phyloP scores from a whole-genome alignment of 805 yeast species.

The Saccharomycopsis capsularis region DNA sequence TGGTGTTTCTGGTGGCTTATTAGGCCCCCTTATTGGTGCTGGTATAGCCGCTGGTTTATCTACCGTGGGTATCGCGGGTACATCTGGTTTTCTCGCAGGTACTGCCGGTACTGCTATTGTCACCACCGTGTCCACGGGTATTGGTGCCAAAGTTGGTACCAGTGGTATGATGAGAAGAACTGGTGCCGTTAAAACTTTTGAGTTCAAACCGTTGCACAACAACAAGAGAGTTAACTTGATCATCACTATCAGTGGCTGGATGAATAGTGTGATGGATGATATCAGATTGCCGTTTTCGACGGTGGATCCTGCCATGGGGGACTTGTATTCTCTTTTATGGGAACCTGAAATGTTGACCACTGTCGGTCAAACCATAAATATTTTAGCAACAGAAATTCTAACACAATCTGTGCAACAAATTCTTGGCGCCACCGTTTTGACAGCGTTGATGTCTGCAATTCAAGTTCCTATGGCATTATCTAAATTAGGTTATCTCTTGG shows the following conservation, averaged over 20 bases:
- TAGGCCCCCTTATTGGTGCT: slow-evolving; percentile 91
- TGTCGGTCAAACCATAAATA: slow-evolving; percentile 92
- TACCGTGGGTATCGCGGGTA: slow-evolving; percentile 92
- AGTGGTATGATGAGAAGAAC: slow-evolving; percentile 79
- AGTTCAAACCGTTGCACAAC: slow-evolving; percentile 86
- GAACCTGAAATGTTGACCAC: slow-evolving; percentile 96
- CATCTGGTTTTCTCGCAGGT: slow-evolving; percentile 88
- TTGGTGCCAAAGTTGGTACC: slow-evolving; percentile 86
- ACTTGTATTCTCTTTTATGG: slow-evolving; percentile 85
- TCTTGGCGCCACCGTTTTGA: slow-evolving; percentile 81
- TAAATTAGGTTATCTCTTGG: slow-evolving; percentile 80
- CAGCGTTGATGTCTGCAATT: slow-evolving; percentile 86
- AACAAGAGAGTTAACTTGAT: slow-evolving; percentile 82
- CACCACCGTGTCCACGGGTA: slow-evolving; percentile 82
- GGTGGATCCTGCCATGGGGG: slow-evolving; percentile 97
- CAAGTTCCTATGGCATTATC: slow-evolving; percentile 90
- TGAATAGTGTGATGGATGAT: slow-evolving; percentile 92
- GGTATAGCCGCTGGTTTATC: slow-evolving; percentile 96
- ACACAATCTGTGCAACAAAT: slow-evolving; percentile 93
- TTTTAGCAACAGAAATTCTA: slow-evolving; percentile 88
- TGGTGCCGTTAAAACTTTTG: slow-evolving; percentile 91
- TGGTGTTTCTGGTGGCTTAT: slow-evolving; percentile 89
- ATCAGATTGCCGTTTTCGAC: slow-evolving; percentile 94
- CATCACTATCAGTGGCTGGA: slow-evolving; percentile 94
- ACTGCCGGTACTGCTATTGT: slow-evolving; percentile 95